phyloP scores from a whole-genome alignment of 2,329 filamentous ascomycete species.

The Orbilia oligospora region DNA sequence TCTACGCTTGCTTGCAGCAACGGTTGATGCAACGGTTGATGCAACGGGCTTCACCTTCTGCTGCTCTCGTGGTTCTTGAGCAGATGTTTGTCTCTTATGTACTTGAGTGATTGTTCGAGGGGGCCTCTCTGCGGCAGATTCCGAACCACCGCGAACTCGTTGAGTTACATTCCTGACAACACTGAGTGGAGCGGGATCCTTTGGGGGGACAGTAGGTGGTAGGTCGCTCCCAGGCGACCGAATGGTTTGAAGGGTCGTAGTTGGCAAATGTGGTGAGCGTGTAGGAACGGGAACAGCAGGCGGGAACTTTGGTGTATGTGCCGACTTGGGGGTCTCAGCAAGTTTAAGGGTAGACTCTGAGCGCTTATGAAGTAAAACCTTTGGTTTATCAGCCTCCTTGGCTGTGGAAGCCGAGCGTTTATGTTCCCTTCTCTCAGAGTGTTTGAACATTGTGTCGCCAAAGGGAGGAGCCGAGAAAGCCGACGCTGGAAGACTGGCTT shows the following conservation, averaged over 20 bases:
- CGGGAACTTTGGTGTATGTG: constrained; percentile 42
- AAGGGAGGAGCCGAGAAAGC: constrained; percentile 56
- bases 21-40: too few relatives aligned
- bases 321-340: constrained; percentile 31
- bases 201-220: constrained; percentile 54
- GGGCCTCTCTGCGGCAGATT: constrained; percentile 42
- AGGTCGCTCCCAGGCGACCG: constrained; percentile 36
- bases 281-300: constrained; percentile 27
- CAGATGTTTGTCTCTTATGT: constrained; percentile 53
- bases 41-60: constrained; percentile 35
- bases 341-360: constrained; percentile 54
- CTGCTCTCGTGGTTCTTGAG: constrained; percentile 36
- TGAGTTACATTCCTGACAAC: constrained; percentile 16
- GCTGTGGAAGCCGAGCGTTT: constrained; percentile 51
- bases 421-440: constrained; percentile 51
- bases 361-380: constrained; percentile 52
- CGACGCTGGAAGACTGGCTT: constrained; percentile 59
- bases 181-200: constrained; percentile 47
- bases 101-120: background rate
- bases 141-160: constrained; percentile 41
- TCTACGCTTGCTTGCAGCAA: constrained; percentile 55
- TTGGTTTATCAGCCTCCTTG: constrained; percentile 50
- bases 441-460: constrained; percentile 49
- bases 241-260: constrained; percentile 14
- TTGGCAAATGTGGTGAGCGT: constrained; percentile 38